Percentiles rank a stretch among this genome's conserved stretches.
phyloP scores from a whole-genome alignment of 2,329 filamentous ascomycete species.

The Xylariaceae sp. region DNA sequence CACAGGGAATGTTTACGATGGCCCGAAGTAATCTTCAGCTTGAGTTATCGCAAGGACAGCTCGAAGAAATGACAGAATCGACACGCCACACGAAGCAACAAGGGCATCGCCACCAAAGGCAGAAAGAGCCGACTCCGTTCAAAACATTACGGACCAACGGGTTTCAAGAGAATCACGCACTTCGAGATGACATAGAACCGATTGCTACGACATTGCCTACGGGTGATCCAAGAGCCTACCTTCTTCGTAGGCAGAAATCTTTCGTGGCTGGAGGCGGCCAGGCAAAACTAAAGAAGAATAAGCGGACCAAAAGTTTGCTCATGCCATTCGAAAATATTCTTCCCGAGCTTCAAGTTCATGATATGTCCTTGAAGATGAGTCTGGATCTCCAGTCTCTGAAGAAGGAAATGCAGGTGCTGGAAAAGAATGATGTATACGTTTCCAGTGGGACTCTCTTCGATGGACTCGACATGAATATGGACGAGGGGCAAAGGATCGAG shows the following conservation, averaged over 20 bases:
- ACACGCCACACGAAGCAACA: neutral
- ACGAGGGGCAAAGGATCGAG: conserved; percentile 24
- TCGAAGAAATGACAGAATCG: neutral
- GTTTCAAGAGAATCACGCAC: conserved; percentile 1
- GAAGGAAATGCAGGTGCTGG: conserved; percentile 6
- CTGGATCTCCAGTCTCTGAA: conserved; percentile 14
- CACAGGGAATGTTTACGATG: conserved; percentile 13
- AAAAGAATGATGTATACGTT: conserved; percentile 27
- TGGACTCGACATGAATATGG: conserved; percentile 28
- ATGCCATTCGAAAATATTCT: conserved; percentile 29
- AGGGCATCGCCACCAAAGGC: conserved; percentile 2
- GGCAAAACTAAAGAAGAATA: conserved; percentile 20
- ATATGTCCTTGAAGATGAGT: conserved; percentile 10
- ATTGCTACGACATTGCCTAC: conserved; percentile 26
- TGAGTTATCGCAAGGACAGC: conserved; percentile 15
- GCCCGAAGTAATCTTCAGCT: conserved; percentile 16
- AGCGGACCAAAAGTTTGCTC: conserved; percentile 29
- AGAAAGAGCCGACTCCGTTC: conserved; percentile 2
- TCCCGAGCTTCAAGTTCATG: conserved; percentile 19
- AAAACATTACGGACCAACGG: conserved; percentile 8
- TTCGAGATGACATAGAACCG: conserved; percentile 21
- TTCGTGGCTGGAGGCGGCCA: conserved; percentile 18
- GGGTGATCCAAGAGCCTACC: conserved; percentile 32
- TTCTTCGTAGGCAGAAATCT: conserved; percentile 33
- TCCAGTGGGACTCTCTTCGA: conserved; percentile 21